These are phyloP conservation scores for Komagataella pseudopastoris DNA, from an alignment of 805 yeast genomes.

Conservation along the genomic window DNA sequence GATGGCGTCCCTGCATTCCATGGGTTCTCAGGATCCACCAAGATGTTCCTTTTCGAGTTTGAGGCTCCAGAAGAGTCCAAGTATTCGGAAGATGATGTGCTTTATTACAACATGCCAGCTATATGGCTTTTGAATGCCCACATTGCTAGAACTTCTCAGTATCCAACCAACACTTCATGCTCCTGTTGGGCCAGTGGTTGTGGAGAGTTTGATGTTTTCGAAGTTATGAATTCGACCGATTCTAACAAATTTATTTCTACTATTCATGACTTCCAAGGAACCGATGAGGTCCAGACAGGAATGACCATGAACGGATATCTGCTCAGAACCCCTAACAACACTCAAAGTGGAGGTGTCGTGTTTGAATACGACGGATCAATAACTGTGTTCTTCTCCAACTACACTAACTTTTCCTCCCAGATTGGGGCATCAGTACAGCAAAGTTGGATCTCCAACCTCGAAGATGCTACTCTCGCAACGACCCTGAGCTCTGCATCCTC, in stretches of 20 bases:
- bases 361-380: constrained; percentile 50
- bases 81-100: constrained; percentile 14
- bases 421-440: background rate
- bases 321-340: constrained; percentile 31
- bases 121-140: constrained; percentile 65
- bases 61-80: constrained; percentile 45
- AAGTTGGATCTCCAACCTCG: background rate
- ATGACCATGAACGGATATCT: constrained; percentile 42
- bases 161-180: constrained; percentile 45
- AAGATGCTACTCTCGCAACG: background rate
- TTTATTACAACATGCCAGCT: constrained; percentile 53
- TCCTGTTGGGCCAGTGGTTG: constrained; percentile 72
- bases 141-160: constrained; percentile 66
- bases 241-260: constrained; percentile 46
- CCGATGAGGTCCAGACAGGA: constrained; percentile 48
- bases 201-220: constrained; percentile 71
- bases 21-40: constrained; percentile 53
- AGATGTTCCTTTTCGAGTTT: constrained; percentile 64
- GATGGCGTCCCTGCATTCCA: constrained; percentile 62
- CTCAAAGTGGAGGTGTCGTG: constrained; percentile 62
- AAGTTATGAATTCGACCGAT: constrained; percentile 53
- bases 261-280: constrained; percentile 66
- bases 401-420: constrained; percentile 15
- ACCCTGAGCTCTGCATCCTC: background rate
- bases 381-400: constrained; percentile 45